Evolutionary conservation across 345 rosid species (phyloP), one percentile per base, ranked within the genome.

Genomic region (Ceriops decandra): DNA sequence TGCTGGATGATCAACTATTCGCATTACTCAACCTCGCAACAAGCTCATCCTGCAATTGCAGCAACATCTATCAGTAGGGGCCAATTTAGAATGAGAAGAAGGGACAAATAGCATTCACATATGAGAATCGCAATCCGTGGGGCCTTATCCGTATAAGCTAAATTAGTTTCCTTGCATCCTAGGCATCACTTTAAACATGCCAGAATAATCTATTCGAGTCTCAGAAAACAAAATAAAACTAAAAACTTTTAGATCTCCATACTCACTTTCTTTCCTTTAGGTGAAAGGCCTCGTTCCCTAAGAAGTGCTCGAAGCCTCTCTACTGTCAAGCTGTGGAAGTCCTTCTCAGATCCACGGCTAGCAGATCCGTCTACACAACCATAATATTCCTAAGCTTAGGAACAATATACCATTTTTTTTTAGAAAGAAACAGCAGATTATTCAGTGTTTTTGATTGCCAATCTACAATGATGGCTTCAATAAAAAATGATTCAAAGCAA

Each of bases 251-350:
- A 47, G n/a, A 28, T 42, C 24, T 24, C 10, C 59, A 65, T 67
- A 75, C 92, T 72, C 79, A 75, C 97, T 93, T 93, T 93, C 82
- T 85, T 93, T 69, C 97, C 96, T 78, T 72, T 91, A 27, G 76
- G 59, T 66, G 96, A 82, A 78, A 93, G 91, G 61, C 95, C 89
- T 60, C 72, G 80, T 74, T 86, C 96, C 76, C 83, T 93, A 57
- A 93, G 88, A 67, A 89, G 90, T 15, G 84, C 89, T 6, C 97
- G 96, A 2, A 93, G 98, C 79, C 83, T 85, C 78, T 93, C 98
- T 5, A 91, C 96, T 0, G 92, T 93, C 74, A 87, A 81, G 75
- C 87, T 83, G 71, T 85, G 88, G 60, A 80, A 78, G 54, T 89
- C 92, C 80, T 65, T 87, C 47, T 89, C 93, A 31, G 77, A 72